These are phyloP conservation scores for Fraxinus dipetala DNA, from an alignment of 305 asterid genomes.

Conservation along the genomic window DNA sequence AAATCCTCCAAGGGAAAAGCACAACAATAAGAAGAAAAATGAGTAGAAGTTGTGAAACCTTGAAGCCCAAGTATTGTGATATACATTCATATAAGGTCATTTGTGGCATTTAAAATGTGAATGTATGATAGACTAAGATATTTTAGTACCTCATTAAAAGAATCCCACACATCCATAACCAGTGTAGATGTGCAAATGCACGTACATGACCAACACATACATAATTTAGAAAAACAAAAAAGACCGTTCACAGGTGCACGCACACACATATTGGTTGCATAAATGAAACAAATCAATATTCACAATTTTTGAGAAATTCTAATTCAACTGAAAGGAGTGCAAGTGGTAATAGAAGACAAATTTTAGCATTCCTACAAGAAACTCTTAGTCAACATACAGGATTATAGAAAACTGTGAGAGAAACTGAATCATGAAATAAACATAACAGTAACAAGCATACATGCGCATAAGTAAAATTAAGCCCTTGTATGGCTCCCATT, in stretches of 20 bases:
- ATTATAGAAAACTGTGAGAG: not conserved
- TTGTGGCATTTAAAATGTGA: not conserved
- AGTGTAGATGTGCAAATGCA: not conserved
- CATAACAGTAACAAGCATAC: not conserved
- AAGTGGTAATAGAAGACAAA: constrained; percentile 1
- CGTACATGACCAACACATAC: not conserved
- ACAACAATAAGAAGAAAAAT: not conserved
- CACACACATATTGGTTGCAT: not conserved
- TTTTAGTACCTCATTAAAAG: not conserved
- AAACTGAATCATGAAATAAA: not conserved
- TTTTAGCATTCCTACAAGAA: not conserved
- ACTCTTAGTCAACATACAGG: not conserved
- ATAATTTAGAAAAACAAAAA: not conserved
- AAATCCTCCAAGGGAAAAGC: constrained; percentile 15
- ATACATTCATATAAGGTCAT: not conserved
- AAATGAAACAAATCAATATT: not conserved
- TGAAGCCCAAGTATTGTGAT: not conserved
- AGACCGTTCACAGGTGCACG: not conserved
- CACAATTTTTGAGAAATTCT: not conserved
- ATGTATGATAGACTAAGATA: not conserved
- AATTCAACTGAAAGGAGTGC: not conserved
- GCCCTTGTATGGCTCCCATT: not conserved
- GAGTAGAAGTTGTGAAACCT: not conserved
- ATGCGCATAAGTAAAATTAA: not conserved
- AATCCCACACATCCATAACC: not conserved